Evolutionary conservation across 768 basidiomycete genomes (phyloP).

Genomic region (Austroboletus festivus): DNA sequence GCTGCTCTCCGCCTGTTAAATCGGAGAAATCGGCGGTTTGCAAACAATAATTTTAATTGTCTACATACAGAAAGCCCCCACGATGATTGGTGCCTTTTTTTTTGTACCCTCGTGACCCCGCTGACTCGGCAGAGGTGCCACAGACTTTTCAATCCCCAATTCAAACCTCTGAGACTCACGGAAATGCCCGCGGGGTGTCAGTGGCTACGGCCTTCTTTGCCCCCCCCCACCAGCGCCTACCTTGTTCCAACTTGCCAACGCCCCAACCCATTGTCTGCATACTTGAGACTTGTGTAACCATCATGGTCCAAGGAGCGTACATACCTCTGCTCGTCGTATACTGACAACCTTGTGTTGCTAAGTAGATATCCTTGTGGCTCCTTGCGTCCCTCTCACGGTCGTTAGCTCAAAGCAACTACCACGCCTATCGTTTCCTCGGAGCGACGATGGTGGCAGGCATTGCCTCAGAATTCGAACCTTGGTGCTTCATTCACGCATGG

Average conservation of each 20-base stretch:
- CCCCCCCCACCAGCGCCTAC: background rate
- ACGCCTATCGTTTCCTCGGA: background rate
- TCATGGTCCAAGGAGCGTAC: too few relatives aligned
- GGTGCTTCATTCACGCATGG: background rate
- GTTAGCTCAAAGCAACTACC: background rate
- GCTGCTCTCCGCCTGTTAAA: background rate
- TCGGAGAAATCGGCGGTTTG: slow-evolving; percentile 2
- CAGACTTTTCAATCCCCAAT: slow-evolving; percentile 9
- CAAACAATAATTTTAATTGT: slow-evolving; percentile 10
- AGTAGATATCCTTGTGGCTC: background rate
- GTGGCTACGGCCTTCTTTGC: slow-evolving; percentile 1
- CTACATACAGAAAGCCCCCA: background rate
- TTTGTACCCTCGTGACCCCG: slow-evolving; percentile 1
- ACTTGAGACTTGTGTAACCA: background rate
- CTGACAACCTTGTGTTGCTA: background rate
- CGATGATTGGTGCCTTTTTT: background rate
- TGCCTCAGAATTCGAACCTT: background rate
- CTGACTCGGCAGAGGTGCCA: slow-evolving; percentile 13
- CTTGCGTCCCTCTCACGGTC: background rate
- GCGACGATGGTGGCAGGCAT: background rate
- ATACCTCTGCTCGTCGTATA: too few relatives aligned
- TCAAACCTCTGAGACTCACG: slow-evolving; percentile 9
- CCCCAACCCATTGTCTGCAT: background rate
- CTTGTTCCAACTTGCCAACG: background rate
- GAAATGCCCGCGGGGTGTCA: slow-evolving; percentile 13